Conservation (phyloP, 192 early-diverging fungal genomes). For the Oehlia diaphana region DNA sequence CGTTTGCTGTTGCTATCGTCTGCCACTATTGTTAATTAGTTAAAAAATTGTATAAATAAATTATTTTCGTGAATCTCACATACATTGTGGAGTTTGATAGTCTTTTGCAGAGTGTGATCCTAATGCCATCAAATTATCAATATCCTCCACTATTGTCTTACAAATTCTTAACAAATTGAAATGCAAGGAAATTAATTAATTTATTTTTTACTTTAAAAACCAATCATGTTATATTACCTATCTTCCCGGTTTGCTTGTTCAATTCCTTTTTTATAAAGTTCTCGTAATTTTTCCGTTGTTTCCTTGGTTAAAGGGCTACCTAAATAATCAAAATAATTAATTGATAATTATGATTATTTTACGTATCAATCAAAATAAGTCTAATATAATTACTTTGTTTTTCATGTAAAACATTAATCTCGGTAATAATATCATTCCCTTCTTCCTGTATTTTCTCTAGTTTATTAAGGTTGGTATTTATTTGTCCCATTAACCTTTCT, state of each 20-base stretch:
- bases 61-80: background rate
- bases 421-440: background rate
- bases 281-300: background rate
- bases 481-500: background rate
- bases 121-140: background rate
- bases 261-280: background rate
- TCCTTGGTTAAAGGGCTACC: background rate
- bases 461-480: background rate
- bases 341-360: background rate
- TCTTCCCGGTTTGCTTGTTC: background rate
- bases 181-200: background rate
- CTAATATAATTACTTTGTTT: background rate
- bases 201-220: background rate
- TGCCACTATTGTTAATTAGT: background rate
- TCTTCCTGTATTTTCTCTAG: conserved; percentile 5
- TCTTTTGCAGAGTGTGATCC: background rate
- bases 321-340: background rate
- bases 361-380: background rate
- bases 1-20: background rate
- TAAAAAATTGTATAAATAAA: background rate
- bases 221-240: background rate
- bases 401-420: background rate
- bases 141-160: background rate
- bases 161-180: background rate
- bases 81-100: background rate